Conservation (phyloP, 495 filamentous ascomycete species). For the Podospora pseudocomata region DNA sequence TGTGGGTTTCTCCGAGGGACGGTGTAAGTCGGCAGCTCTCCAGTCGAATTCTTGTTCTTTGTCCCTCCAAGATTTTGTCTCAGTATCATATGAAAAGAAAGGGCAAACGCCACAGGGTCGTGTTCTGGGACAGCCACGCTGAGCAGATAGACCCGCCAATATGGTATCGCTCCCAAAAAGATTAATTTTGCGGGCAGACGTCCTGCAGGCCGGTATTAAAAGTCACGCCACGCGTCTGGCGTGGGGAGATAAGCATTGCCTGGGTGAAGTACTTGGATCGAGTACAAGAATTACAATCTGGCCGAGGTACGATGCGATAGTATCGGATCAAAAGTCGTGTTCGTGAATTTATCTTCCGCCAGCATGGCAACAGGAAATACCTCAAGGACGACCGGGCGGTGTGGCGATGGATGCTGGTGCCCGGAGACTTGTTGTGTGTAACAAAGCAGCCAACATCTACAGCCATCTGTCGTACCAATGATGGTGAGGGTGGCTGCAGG, state of each 20-base stretch:
- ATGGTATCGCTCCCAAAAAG: not conserved
- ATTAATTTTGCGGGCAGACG: not conserved
- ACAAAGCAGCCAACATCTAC: not conserved
- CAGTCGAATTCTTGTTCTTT: not conserved
- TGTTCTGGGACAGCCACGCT: not conserved
- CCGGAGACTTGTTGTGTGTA: not conserved
- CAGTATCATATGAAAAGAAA: not conserved
- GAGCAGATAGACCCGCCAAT: not conserved
- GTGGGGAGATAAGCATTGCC: not conserved
- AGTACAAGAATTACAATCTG: not conserved
- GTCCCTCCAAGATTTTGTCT: not conserved
- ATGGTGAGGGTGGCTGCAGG: not conserved
- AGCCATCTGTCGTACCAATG: not conserved
- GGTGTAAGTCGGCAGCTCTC: not conserved
- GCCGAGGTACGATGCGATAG: not conserved
- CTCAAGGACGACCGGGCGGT: slow-evolving; percentile 8
- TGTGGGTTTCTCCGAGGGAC: not conserved
- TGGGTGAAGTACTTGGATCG: not conserved
- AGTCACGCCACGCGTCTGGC: not conserved
- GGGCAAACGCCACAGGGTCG: not conserved
- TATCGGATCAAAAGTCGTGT: not conserved
- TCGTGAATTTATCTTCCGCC: not conserved
- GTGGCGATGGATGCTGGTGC: not conserved
- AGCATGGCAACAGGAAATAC: slow-evolving; percentile 3
- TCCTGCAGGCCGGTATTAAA: not conserved